These are phyloP conservation scores for Rhodocollybia butyracea DNA, from an alignment of 768 basidiomycete genomes.

Conservation along the genomic window DNA sequence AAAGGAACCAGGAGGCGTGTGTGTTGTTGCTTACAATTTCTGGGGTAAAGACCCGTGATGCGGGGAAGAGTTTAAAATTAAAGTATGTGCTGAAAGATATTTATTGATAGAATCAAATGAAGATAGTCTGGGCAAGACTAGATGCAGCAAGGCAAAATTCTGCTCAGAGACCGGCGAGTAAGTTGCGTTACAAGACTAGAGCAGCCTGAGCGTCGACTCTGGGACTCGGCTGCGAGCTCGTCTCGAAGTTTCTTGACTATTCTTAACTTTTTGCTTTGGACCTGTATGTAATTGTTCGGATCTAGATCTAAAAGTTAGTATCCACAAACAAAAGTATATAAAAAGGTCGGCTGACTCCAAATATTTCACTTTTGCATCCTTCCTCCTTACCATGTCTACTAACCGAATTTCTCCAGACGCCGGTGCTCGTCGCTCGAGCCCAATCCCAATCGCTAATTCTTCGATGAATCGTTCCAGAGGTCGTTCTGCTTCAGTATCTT, in stretches of 20 bases:
- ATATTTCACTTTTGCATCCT: background rate
- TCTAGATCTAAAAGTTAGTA: conserved; percentile 1
- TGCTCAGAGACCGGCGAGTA: too few relatives aligned
- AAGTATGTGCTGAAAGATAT: background rate
- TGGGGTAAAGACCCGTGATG: conserved; percentile 1
- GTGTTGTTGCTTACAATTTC: background rate
- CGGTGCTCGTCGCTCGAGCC: conserved; percentile 51
- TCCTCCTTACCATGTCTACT: conserved; percentile 25
- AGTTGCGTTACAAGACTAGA: too few relatives aligned
- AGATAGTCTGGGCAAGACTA: too few relatives aligned
- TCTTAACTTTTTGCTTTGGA: too few relatives aligned
- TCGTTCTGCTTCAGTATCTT: conserved; percentile 65
- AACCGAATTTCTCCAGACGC: conserved; percentile 24
- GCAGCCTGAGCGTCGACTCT: background rate
- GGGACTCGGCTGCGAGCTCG: too few relatives aligned
- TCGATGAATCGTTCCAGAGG: conserved; percentile 35
- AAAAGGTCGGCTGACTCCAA: conserved; percentile 3
- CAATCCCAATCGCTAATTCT: conserved; percentile 54
- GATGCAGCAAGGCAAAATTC: too few relatives aligned
- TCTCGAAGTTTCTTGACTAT: too few relatives aligned
- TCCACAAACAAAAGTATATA: background rate
- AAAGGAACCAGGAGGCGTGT: background rate
- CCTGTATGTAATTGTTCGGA: too few relatives aligned
- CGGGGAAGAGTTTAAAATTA: background rate
- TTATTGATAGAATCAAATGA: background rate